These are phyloP conservation scores for Dillenia turbinata DNA, from an alignment of 164 flowering plant genomes.

Conservation along the genomic window DNA sequence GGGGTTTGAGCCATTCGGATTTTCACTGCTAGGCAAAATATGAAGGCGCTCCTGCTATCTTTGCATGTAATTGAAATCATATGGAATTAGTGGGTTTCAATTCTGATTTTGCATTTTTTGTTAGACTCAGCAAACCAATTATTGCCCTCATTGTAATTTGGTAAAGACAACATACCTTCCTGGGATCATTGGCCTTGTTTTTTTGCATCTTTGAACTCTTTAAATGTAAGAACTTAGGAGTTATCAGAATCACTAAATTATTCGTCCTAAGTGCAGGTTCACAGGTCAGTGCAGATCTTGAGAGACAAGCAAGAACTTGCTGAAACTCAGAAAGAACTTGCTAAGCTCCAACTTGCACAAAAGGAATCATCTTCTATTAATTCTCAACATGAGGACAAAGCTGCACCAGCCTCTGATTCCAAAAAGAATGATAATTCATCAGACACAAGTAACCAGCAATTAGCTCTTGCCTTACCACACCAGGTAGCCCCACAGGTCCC, in stretches of 20 bases:
- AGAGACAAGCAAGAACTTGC: slow-evolving; percentile 97
- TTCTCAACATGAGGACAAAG: slow-evolving; percentile 46
- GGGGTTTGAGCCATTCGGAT: no score
- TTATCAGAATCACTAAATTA: not conserved
- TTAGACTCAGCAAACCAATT: no score
- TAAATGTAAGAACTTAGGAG: no score
- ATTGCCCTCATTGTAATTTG: no score
- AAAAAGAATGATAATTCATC: slow-evolving; percentile 40
- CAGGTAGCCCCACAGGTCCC: slow-evolving; percentile 50
- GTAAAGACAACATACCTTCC: no score
- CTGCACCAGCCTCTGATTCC: slow-evolving; percentile 38
- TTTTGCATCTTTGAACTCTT: no score
- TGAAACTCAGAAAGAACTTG: slow-evolving; percentile 84
- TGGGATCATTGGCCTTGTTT: no score
- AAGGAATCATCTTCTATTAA: slow-evolving; percentile 47
- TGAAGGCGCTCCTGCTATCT: no score
- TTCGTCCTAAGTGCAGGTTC: slow-evolving; percentile 49
- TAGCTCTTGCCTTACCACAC: slow-evolving; percentile 82
- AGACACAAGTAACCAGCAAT: slow-evolving; percentile 55
- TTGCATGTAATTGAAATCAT: no score
- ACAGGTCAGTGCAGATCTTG: slow-evolving; percentile 84
- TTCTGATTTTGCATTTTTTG: no score
- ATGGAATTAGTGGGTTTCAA: no score
- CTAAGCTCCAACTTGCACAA: slow-evolving; percentile 80
- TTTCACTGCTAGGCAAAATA: no score